Percentiles rank a stretch among this genome's conserved stretches.
Evolutionary conservation across 352 stramenopile genomes (phyloP).

Genomic region (Achlya hypogyna): DNA sequence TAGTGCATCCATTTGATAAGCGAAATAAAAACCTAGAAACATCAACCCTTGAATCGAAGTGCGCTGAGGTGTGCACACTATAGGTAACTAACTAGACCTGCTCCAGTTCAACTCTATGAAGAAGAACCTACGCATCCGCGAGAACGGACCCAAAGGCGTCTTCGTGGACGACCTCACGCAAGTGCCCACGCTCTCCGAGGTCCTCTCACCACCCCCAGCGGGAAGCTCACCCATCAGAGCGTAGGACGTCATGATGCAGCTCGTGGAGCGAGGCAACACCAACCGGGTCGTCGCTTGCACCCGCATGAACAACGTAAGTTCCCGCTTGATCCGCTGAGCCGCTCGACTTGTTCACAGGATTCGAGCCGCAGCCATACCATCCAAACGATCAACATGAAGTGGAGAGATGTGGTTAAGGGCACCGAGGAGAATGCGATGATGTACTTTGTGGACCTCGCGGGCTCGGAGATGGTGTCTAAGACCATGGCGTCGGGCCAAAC

Average conservation of each 20-base stretch:
- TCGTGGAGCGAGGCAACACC: slow-evolving; percentile 47
- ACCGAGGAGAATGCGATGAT: slow-evolving; percentile 44
- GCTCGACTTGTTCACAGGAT: slow-evolving; percentile 22
- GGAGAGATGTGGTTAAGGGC: slow-evolving; percentile 21
- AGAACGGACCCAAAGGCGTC: slow-evolving; percentile 53
- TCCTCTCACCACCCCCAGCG: background rate
- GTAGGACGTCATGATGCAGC: slow-evolving; percentile 44
- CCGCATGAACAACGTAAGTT: slow-evolving; percentile 88
- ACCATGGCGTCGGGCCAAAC: slow-evolving; percentile 66
- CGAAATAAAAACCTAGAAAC: background rate
- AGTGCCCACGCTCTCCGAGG: slow-evolving; percentile 20
- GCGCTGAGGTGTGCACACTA: background rate
- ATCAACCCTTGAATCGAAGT: background rate
- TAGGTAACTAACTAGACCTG: too few relatives aligned
- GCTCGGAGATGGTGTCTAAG: slow-evolving; percentile 80
- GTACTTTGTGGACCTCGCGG: slow-evolving; percentile 78
- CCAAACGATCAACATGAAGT: slow-evolving; percentile 45
- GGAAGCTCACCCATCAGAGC: background rate
- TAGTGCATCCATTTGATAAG: background rate
- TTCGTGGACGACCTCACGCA: slow-evolving; percentile 71
- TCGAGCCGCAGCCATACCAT: slow-evolving; percentile 72
- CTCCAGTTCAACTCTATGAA: slow-evolving; percentile 23
- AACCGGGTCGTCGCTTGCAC: slow-evolving; percentile 65
- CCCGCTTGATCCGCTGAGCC: background rate
- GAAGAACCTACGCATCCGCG: slow-evolving; percentile 55